These are phyloP conservation scores for Boletellus ananas DNA, from an alignment of 768 basidiomycete species.

Conservation along the genomic window DNA sequence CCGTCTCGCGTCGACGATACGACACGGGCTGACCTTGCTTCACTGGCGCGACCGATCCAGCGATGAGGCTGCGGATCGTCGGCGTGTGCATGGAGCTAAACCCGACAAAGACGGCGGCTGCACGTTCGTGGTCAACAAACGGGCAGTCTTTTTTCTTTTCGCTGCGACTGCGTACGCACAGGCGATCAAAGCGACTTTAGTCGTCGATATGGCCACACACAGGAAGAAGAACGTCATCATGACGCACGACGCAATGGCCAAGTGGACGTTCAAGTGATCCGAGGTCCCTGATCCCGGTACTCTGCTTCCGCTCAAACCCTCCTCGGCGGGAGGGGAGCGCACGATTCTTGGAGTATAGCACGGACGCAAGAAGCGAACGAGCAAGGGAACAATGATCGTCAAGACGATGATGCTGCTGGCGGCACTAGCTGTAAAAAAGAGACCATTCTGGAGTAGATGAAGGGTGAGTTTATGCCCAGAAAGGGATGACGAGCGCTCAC, in stretches of 20 bases:
- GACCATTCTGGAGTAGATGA: conserved; percentile 23
- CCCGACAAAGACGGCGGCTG: conserved; percentile 19
- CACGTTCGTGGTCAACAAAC: neutral
- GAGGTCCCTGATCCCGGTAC: conserved; percentile 9
- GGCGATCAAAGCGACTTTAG: conserved; percentile 5
- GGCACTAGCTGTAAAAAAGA: conserved; percentile 19
- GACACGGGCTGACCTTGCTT: conserved; percentile 22
- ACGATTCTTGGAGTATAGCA: conserved; percentile 14
- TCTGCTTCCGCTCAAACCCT: neutral
- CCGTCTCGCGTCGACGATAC: too few relatives aligned
- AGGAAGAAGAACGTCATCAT: conserved; percentile 12
- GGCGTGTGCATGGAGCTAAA: conserved; percentile 14
- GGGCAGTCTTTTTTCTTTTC: too few relatives aligned
- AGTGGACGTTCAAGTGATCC: conserved; percentile 30
- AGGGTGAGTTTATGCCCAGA: neutral
- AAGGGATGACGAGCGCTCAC: conserved; percentile 7
- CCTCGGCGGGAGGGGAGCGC: neutral
- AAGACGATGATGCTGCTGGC: conserved; percentile 18
- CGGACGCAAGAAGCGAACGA: conserved; percentile 26
- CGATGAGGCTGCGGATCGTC: conserved; percentile 23
- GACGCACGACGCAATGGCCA: conserved; percentile 21
- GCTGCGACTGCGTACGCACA: conserved; percentile 6
- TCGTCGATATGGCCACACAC: conserved; percentile 10
- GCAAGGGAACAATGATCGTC: conserved; percentile 17
- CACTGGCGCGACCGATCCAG: conserved; percentile 25